Conservation (phyloP, 768 basidiomycete species). For the Leccinum subgranulosum region DNA sequence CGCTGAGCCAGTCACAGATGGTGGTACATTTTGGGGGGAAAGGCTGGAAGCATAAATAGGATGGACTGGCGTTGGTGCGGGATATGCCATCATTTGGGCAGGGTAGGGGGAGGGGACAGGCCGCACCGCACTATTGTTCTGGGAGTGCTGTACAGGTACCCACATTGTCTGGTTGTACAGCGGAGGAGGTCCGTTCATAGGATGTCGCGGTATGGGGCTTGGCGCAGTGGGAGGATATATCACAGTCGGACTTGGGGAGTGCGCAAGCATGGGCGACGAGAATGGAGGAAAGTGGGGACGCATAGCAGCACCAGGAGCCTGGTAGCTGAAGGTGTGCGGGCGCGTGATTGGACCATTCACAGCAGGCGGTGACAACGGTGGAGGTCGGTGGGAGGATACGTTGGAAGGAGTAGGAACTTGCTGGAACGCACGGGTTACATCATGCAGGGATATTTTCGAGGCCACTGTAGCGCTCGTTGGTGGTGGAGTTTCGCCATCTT, state of each 20-base stretch:
- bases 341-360: slow-evolving; percentile 32
- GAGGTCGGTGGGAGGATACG: slow-evolving; percentile 43
- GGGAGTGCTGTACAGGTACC: slow-evolving; percentile 51
- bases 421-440: slow-evolving; percentile 85
- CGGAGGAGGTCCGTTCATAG: slow-evolving; percentile 58
- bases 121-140: slow-evolving; percentile 52
- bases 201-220: slow-evolving; percentile 65
- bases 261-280: slow-evolving; percentile 68
- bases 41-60: slow-evolving; percentile 48
- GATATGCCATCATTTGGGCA: slow-evolving; percentile 62
- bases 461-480: slow-evolving; percentile 53
- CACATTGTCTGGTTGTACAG: slow-evolving; percentile 64
- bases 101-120: slow-evolving; percentile 59
- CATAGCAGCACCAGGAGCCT: slow-evolving; percentile 43
- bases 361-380: slow-evolving; percentile 49
- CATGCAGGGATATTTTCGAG: slow-evolving; percentile 75
- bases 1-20: slow-evolving; percentile 27
- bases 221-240: slow-evolving; percentile 62
- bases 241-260: slow-evolving; percentile 64
- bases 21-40: slow-evolving; percentile 35
- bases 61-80: slow-evolving; percentile 45
- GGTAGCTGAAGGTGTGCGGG: slow-evolving; percentile 28
- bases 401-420: slow-evolving; percentile 68
- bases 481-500: slow-evolving; percentile 79
- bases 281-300: slow-evolving; percentile 60